Conservation (phyloP, 805 yeast genomes). For the Ascoidea rubescens region DNA sequence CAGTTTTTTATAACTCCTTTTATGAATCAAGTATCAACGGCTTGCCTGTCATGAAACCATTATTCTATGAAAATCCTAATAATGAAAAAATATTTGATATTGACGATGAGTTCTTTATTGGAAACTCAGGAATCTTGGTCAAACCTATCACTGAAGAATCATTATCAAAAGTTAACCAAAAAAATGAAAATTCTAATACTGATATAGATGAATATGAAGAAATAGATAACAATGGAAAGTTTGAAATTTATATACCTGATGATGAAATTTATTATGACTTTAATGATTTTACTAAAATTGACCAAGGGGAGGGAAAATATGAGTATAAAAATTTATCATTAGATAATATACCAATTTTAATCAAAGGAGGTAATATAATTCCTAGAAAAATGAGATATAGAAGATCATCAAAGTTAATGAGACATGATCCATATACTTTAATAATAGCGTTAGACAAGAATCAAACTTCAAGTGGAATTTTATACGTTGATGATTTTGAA, state of each 20-base stretch:
- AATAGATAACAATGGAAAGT: neutral
- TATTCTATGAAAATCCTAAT: constrained; percentile 42
- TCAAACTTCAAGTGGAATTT: constrained; percentile 39
- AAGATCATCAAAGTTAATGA: constrained; percentile 66
- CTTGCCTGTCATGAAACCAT: constrained; percentile 56
- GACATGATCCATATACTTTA: constrained; percentile 67
- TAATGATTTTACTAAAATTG: constrained; percentile 19
- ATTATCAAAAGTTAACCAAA: constrained; percentile 18
- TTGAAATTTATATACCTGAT: constrained; percentile 23
- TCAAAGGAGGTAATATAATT: constrained; percentile 70
- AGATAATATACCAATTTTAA: constrained; percentile 51
- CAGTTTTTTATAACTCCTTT: constrained; percentile 71
- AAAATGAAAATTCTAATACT: too few species aligned
- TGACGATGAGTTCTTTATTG: constrained; percentile 78
- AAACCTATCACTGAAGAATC: constrained; percentile 65
- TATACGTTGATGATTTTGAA: constrained; percentile 82
- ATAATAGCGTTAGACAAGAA: constrained; percentile 39
- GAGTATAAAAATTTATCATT: constrained; percentile 28
- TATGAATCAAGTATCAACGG: constrained; percentile 47
- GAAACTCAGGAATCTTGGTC: constrained; percentile 51
- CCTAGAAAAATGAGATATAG: constrained; percentile 61
- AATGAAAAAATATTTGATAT: constrained; percentile 35
- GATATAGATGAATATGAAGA: too few species aligned
- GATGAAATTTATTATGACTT: constrained; percentile 43
- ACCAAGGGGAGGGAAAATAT: constrained; percentile 24